Base-by-base conservation (phyloP, 345 rosid genomes). In the Laguncularia racemosa region DNA sequence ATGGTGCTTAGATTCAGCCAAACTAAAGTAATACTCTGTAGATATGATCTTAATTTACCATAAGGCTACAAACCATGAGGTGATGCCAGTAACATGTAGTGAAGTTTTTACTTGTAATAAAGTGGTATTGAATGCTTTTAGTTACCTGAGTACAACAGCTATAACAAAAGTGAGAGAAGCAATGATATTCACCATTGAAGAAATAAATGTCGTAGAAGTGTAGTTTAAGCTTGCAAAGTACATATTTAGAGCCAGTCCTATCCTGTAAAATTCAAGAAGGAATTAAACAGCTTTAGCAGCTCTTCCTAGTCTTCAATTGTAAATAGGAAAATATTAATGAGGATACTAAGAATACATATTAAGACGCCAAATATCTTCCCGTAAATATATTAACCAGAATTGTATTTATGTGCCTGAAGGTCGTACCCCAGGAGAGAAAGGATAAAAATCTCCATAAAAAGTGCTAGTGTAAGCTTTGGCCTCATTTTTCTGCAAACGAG, bases 371-470 rank as follows among this genome's bases (percentile, higher is more conserved):
- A 26, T 26, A 26, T 26, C 6, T 26, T 26, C 6, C n/a, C n/a
- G n/a, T n/a, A n/a, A n/a, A n/a, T n/a, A n/a, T n/a, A n/a, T n/a
- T n/a, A n/a, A n/a, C n/a, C n/a, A n/a, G n/a, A n/a, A n/a, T n/a
- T n/a, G n/a, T n/a, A n/a, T n/a, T n/a, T n/a, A n/a, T 56, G 45
- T 44, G 49, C n/a, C 3, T 56, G 40, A 16, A n/a, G 13, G 16
- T 20, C 61, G 51, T 77, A 86, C 95, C 87, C 95, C 17, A 86
- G 43, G 46, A 86, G 79, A 52, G 89, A 79, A 50, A 86, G 82
- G 46, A 86, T 54, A 61, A 77, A 81, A 53, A 86, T 75, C 78
- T 86, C 87, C 47, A 70, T 2, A 50, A 86, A 68, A 54, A 86
- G 85, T 46, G 62, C 67, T n/a, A 78, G 1, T 6, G 95, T 83